Evolutionary conservation across 768 basidiomycete genomes (phyloP).

Genomic region (Pleurotus djamor): DNA sequence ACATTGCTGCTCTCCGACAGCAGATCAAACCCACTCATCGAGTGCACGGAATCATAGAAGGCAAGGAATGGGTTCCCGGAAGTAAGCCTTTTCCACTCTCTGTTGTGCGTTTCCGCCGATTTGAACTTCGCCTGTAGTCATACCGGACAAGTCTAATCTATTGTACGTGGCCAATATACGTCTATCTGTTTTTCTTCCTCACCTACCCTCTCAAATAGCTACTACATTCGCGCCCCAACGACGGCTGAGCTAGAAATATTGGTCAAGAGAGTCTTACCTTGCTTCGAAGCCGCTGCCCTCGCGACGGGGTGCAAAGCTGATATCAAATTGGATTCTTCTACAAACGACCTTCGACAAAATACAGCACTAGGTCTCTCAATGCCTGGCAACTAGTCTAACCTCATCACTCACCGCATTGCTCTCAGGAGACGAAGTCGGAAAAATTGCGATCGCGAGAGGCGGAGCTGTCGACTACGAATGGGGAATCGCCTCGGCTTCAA

Average conservation of each 20-base stretch:
- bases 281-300: conserved; percentile 72
- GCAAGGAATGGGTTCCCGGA: conserved; percentile 73
- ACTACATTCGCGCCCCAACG: conserved; percentile 72
- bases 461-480: conserved; percentile 63
- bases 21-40: conserved; percentile 77
- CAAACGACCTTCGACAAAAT: conserved; percentile 68
- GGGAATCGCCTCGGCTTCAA: conserved; percentile 71
- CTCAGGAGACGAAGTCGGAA: conserved; percentile 63
- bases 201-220: conserved; percentile 32
- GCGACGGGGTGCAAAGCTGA: conserved; percentile 64
- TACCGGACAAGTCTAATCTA: conserved; percentile 79
- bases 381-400: not conserved
- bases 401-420: not conserved
- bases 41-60: conserved; percentile 78
- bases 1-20: conserved; percentile 77
- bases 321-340: conserved; percentile 27
- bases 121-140: conserved; percentile 51
- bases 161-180: conserved; percentile 37
- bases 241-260: conserved; percentile 58
- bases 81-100: conserved; percentile 39
- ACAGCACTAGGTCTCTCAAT: conserved; percentile 45
- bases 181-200: not conserved
- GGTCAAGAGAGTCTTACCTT: conserved; percentile 59
- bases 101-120: not conserved
- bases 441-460: conserved; percentile 57